phyloP scores from a whole-genome alignment of 2,329 filamentous ascomycete species.

The Rugonectria rugulosa region DNA sequence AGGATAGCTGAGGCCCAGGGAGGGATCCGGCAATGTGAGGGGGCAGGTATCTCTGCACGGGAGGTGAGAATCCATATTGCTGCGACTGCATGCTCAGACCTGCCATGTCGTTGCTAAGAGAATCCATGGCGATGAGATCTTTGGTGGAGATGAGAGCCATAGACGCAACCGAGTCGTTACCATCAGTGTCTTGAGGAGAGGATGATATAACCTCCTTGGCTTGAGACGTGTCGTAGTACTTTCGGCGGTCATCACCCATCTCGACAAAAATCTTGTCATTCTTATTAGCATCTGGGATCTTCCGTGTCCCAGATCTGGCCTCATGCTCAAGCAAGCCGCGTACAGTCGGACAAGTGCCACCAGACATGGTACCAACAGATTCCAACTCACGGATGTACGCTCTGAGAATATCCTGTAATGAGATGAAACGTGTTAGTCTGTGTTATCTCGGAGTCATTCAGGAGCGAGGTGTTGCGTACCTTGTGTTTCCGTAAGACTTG shows the following conservation, averaged over 20 bases:
- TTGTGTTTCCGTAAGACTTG: constrained; percentile 64
- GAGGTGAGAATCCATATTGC: constrained; percentile 48
- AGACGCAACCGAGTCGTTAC: constrained; percentile 43
- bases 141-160: constrained; percentile 62
- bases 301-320: constrained; percentile 44
- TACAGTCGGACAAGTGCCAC: constrained; percentile 56
- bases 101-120: constrained; percentile 50
- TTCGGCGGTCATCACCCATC: constrained; percentile 49
- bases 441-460: constrained; percentile 1
- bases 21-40: constrained; percentile 43
- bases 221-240: constrained; percentile 44
- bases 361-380: constrained; percentile 53
- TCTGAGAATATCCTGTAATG: constrained; percentile 61
- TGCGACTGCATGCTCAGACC: constrained; percentile 50
- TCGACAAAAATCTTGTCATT: constrained; percentile 53
- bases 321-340: constrained; percentile 61
- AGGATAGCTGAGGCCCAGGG: constrained; percentile 41
- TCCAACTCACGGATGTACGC: constrained; percentile 69
- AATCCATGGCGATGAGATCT: constrained; percentile 60
- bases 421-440: not conserved
- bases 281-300: constrained; percentile 44
- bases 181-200: constrained; percentile 49
- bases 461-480: constrained; percentile 48
- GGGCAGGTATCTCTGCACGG: constrained; percentile 44
- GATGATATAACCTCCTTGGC: constrained; percentile 43